phyloP scores from a whole-genome alignment of 257 asterid genomes.

The Solanum piurae region DNA sequence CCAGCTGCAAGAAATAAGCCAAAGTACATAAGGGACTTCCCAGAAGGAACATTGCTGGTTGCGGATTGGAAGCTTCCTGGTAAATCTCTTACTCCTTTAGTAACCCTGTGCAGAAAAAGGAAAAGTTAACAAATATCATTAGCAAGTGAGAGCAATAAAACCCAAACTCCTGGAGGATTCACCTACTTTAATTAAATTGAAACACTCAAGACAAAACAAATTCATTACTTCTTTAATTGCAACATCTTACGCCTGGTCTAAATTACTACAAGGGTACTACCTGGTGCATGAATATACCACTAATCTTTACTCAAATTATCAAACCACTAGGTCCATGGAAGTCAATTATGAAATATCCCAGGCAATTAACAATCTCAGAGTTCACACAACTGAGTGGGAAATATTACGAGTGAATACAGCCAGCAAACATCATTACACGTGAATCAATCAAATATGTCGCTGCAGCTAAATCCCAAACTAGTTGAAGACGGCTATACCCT shows the following conservation, averaged over 20 bases:
- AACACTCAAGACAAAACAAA: not conserved
- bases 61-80: slow-evolving; percentile 75
- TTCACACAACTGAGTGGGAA: not conserved
- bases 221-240: not conserved
- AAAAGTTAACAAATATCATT: not conserved
- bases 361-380: not conserved
- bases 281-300: not conserved
- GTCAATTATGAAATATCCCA: not conserved
- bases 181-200: not conserved
- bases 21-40: slow-evolving; percentile 65
- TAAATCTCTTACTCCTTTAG: slow-evolving; percentile 62
- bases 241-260: not conserved
- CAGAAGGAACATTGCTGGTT: slow-evolving; percentile 62
- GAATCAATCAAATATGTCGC: not conserved
- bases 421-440: not conserved
- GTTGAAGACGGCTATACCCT: not conserved
- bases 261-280: not conserved
- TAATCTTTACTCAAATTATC: not conserved
- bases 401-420: not conserved
- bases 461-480: not conserved
- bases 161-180: not conserved
- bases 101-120: slow-evolving; percentile 29
- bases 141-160: not conserved
- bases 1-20: slow-evolving; percentile 67
- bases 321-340: not conserved